Conservation (phyloP, 2,329 filamentous ascomycete genomes). For the Zasmidium angulare region DNA sequence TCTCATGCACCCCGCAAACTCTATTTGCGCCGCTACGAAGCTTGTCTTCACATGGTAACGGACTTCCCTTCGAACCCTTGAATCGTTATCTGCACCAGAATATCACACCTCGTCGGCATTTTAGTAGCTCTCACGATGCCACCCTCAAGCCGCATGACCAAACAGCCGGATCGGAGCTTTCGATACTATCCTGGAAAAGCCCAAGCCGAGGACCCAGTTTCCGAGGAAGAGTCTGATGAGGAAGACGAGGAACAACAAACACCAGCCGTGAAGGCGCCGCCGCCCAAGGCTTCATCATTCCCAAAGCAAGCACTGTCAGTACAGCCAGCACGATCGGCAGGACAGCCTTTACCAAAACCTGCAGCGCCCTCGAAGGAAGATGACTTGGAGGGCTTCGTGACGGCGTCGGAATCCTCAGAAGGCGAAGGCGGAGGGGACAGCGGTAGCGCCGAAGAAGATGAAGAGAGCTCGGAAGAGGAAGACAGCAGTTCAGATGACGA, state of each 20-base stretch:
- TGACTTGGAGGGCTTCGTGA: constrained; percentile 58
- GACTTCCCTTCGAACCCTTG: too few relatives aligned
- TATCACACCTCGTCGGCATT: not conserved
- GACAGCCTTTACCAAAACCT: constrained; percentile 29
- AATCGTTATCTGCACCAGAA: too few relatives aligned
- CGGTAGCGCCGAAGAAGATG: constrained; percentile 37
- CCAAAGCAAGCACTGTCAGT: constrained; percentile 41
- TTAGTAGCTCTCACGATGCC: constrained; percentile 49
- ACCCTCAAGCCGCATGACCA: constrained; percentile 79
- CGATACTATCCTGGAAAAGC: constrained; percentile 86
- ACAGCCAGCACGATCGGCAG: constrained; percentile 36
- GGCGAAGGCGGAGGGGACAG: constrained; percentile 39
- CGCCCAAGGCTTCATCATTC: constrained; percentile 48
- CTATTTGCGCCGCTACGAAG: not conserved
- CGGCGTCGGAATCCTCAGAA: constrained; percentile 48
- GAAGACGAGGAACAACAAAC: constrained; percentile 50
- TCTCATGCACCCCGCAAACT: not conserved
- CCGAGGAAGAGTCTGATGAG: constrained; percentile 45
- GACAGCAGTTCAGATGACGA: constrained; percentile 60
- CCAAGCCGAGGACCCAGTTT: constrained; percentile 49
- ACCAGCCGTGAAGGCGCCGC: constrained; percentile 38
- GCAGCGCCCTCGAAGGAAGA: constrained; percentile 32
- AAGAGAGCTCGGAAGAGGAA: constrained; percentile 56
- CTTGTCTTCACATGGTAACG: too few relatives aligned
- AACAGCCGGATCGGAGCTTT: constrained; percentile 76